Percentiles rank a stretch among this genome's conserved stretches.
Conservation (phyloP, 306 rosid genomes). For the Gastrolobium villosum region DNA sequence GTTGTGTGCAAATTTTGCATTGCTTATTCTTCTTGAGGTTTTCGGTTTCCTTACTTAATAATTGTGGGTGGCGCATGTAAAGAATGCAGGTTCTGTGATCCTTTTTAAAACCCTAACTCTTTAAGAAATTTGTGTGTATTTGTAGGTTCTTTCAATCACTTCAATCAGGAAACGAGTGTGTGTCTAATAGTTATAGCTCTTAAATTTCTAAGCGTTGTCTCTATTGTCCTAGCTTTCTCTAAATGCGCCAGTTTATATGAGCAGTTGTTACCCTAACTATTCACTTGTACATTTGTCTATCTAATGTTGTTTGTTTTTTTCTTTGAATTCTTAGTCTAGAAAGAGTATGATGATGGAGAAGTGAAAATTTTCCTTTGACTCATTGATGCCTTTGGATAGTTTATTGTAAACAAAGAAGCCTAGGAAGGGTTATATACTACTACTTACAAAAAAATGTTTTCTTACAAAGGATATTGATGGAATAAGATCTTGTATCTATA, state of each 20-base stretch:
- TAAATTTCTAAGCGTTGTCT: not conserved
- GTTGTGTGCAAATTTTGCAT: not conserved
- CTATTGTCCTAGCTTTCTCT: not conserved
- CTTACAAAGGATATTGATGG: not conserved
- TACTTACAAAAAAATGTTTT: not conserved
- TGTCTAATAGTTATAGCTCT: not conserved
- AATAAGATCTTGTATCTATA: not conserved
- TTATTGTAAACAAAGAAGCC: constrained; percentile 13
- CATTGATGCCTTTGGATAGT: not conserved
- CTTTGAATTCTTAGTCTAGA: not conserved
- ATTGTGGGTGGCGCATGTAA: not conserved
- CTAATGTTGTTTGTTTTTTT: not conserved
- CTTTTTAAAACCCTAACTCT: not conserved
- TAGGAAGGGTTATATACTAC: not conserved
- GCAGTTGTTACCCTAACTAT: constrained; percentile 3
- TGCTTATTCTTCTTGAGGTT: constrained; percentile 23
- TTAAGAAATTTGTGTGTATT: not conserved
- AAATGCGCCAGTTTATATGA: not conserved
- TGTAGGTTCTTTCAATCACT: not conserved
- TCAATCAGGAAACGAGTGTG: no score
- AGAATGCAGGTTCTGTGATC: not conserved
- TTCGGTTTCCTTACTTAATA: not conserved
- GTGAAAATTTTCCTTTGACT: no score
- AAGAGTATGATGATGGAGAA: not conserved
- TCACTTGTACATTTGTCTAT: not conserved